Evolutionary conservation across 1,139 yeast genomes (phyloP).

Genomic region (Candida tropicalis): DNA sequence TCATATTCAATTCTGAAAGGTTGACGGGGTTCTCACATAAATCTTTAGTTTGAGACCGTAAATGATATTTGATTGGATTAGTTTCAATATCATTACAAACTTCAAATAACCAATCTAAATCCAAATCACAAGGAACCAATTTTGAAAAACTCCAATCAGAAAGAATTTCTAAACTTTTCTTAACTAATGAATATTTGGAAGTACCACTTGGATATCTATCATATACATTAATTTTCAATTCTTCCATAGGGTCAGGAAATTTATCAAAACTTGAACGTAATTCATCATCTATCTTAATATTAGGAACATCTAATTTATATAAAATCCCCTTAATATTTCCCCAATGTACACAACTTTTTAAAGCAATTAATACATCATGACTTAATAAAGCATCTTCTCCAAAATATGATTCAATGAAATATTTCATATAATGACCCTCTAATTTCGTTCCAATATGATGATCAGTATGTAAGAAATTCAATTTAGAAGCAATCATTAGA

Average conservation of each 20-base stretch:
- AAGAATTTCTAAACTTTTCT: conserved; percentile 40
- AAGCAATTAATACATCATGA: conserved; percentile 48
- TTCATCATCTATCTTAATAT: conserved; percentile 34
- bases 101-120: conserved; percentile 39
- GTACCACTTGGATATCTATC: conserved; percentile 59
- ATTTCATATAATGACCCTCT: conserved; percentile 49
- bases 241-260: conserved; percentile 48
- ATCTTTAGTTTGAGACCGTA: conserved; percentile 43
- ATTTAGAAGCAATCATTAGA: conserved; percentile 48
- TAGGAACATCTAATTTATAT: conserved; percentile 45
- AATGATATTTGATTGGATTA: conserved; percentile 52
- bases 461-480: conserved; percentile 59
- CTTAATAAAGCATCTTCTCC: conserved; percentile 45
- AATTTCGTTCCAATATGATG: conserved; percentile 55
- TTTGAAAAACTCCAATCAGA: conserved; percentile 26
- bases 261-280: conserved; percentile 32
- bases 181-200: conserved; percentile 48
- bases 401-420: conserved; percentile 40
- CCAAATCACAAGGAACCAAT: conserved; percentile 25
- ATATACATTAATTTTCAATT: conserved; percentile 42
- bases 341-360: conserved; percentile 61
- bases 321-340: conserved; percentile 54
- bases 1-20: conserved; percentile 36
- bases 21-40: conserved; percentile 41
- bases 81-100: conserved; percentile 50